Evolutionary conservation across 495 filamentous ascomycete species (phyloP), one percentile per base, ranked within the genome.

Genomic region (Neurospora sp.): DNA sequence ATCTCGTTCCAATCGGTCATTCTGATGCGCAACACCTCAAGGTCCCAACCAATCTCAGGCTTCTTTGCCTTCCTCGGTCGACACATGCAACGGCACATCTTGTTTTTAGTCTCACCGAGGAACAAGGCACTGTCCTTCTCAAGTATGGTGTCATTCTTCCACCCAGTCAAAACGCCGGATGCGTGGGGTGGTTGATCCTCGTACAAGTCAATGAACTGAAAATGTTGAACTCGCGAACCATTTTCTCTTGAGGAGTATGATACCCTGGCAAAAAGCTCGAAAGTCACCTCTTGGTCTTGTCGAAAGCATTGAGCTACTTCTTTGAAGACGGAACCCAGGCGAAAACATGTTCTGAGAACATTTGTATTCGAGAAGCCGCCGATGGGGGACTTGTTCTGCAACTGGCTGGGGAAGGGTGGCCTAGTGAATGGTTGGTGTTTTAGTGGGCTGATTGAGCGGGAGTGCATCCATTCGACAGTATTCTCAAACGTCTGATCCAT

Each of bases 251-350:
- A 81, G 4, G 87, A 89, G 69, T 80, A 85, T 4, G 77, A 81
- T 3, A 91, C 88, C 35, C 86, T 79, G 9, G 88, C 89, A 75
- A 85, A 91, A 3, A 91, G 75, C 76, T 91, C 89, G 53, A 90
- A 82, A 0, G 89, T 73, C 16, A 83, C 82, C 68, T 85, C 81
- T 61, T 85, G 84, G 3, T 78, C 72, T 27, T 72, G 44, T 14
- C 70, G 68, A 31, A 81, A 73, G 59, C 80, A 78, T 39, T 80
- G 78, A 7, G 77, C 78, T 65, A 83, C 84, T 53, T 84, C 80
- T 42, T 84, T 75, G 76, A 90, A 71, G 59, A 89, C 83, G 71
- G 89, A 85, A 20, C 86, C 88, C 65, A 89, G 83, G 9, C 88
- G 86, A 76, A 92, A 92, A 73, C 88, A 91, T 3, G 85, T 88